These are phyloP conservation scores for Homolaphlyctis polyrhiza DNA, from an alignment of 371 early-diverging fungal genomes.

Conservation along the genomic window DNA sequence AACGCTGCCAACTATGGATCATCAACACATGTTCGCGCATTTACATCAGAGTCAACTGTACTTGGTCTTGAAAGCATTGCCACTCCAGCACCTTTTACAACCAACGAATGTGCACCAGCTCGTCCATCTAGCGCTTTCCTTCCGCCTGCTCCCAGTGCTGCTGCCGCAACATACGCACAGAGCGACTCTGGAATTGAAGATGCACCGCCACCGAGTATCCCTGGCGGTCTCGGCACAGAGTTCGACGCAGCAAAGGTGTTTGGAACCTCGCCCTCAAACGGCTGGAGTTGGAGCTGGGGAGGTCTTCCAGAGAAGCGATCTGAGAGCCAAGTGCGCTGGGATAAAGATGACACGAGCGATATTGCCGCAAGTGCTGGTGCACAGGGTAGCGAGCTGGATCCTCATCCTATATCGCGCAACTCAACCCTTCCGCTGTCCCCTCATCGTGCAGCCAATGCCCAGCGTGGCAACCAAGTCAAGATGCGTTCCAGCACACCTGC, in stretches of 20 bases:
- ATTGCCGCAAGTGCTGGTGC: neutral
- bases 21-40: no score
- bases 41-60: no score
- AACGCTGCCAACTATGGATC: no score
- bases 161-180: neutral
- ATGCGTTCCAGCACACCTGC: neutral
- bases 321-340: neutral
- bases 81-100: no score
- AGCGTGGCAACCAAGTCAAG: neutral
- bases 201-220: neutral
- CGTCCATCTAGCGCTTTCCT: no score
- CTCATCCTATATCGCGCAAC: no score
- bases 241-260: slow-evolving; percentile 1
- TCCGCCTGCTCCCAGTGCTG: no score
- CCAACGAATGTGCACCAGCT: no score
- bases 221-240: neutral
- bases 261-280: slow-evolving; percentile 7
- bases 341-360: neutral
- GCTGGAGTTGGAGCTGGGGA: slow-evolving; percentile 45
- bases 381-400: no score
- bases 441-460: neutral
- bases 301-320: slow-evolving; percentile 24
- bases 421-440: no score
- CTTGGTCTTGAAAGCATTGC: no score
- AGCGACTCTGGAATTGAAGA: neutral